These are phyloP conservation scores for Dryas drummondii DNA, from an alignment of 306 rosid species.

Conservation along the genomic window DNA sequence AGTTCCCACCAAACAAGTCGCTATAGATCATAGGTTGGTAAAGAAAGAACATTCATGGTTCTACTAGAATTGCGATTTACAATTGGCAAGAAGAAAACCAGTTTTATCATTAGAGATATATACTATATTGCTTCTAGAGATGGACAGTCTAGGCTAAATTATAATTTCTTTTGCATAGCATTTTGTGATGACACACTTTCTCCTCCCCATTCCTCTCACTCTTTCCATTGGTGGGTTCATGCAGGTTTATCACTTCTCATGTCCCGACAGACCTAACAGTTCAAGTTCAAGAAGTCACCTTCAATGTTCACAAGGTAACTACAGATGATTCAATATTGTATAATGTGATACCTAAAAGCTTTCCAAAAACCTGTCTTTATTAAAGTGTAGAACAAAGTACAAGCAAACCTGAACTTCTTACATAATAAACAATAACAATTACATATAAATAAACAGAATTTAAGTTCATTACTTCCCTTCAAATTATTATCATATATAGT, in stretches of 20 bases:
- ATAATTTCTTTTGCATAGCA: conserved; percentile 1
- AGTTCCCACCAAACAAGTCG: conserved; percentile 52
- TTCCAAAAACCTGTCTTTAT: background rate
- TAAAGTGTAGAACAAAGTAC: background rate
- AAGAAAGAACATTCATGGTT: conserved; percentile 65
- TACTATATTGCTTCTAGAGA: background rate
- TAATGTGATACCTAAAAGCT: background rate
- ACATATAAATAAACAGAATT: background rate
- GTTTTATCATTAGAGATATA: background rate
- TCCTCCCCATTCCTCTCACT: conserved; percentile 2
- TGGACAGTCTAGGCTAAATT: background rate
- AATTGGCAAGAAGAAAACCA: conserved; percentile 11
- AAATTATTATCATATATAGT: background rate
- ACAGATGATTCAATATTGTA: background rate
- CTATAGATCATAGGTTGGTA: conserved; percentile 48
- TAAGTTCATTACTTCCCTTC: background rate
- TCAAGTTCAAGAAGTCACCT: conserved; percentile 65
- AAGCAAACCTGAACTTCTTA: background rate
- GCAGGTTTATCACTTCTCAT: conserved; percentile 83
- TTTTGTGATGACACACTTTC: background rate
- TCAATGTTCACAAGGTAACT: conserved; percentile 84
- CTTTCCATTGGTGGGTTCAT: conserved; percentile 18
- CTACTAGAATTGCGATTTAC: conserved; percentile 3
- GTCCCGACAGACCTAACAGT: conserved; percentile 75
- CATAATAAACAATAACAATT: background rate